Conservation (phyloP, 257 asterid species). For the Nyctanthes arbortristis region DNA sequence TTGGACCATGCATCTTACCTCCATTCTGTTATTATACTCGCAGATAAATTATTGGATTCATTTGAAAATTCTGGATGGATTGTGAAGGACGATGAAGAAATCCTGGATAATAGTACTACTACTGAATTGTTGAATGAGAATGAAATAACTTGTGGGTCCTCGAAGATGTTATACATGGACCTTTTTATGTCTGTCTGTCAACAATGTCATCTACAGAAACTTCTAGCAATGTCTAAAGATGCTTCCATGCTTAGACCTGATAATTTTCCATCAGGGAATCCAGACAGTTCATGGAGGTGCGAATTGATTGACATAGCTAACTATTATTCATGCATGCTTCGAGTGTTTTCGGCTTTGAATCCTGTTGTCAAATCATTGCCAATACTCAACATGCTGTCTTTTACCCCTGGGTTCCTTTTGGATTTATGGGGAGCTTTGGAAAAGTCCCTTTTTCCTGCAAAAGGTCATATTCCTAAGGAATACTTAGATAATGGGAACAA, state of each 20-base stretch:
- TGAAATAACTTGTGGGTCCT: constrained; percentile 51
- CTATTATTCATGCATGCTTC: constrained; percentile 82
- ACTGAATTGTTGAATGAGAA: constrained; percentile 42
- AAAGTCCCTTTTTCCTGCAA: constrained; percentile 51
- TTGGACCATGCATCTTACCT: constrained; percentile 67
- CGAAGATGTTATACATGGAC: constrained; percentile 65
- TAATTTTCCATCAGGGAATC: constrained; percentile 29
- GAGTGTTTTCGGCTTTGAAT: constrained; percentile 62
- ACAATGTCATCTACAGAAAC: constrained; percentile 80
- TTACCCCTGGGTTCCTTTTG: constrained; percentile 87
- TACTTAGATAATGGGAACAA: constrained; percentile 30
- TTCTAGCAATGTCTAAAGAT: constrained; percentile 50
- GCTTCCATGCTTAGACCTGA: constrained; percentile 32
- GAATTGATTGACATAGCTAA: constrained; percentile 66
- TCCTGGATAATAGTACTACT: constrained; percentile 37
- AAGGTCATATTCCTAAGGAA: constrained; percentile 29
- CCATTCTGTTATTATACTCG: constrained; percentile 54
- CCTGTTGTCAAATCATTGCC: constrained; percentile 80
- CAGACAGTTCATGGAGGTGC: constrained; percentile 34
- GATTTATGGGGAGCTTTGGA: constrained; percentile 78
- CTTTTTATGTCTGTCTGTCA: constrained; percentile 68
- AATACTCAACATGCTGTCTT: constrained; percentile 86
- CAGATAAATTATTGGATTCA: constrained; percentile 58
- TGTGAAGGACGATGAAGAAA: constrained; percentile 44
- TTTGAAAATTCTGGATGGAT: constrained; percentile 50